Percentiles rank a stretch among this genome's conserved stretches.
phyloP scores from a whole-genome alignment of 345 rosid genomes.

The Arabidopsis thaliana region TAIR10.1 NC_003074.8:6041501-6042000 shows the following conservation, averaged over 20 bases:
- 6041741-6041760: constrained; percentile 76
- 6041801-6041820: neutral
- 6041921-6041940: constrained; percentile 20
- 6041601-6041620: neutral
- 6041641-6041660: constrained; percentile 47
- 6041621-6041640: constrained; percentile 1
- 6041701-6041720: constrained; percentile 69
- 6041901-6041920: constrained; percentile 3
- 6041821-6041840: neutral
- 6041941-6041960: constrained; percentile 41
- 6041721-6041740: constrained; percentile 61
- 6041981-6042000: constrained; percentile 53
- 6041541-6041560: constrained; percentile 57
- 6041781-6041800: constrained; percentile 1
- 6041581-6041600: neutral
- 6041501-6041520: constrained; percentile 65
- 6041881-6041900: constrained; percentile 2
- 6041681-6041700: constrained; percentile 63
- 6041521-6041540: constrained; percentile 78
- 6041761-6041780: constrained; percentile 81
- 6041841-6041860: neutral
- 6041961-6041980: constrained; percentile 67
- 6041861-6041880: constrained; percentile 4
- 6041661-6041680: constrained; percentile 84
- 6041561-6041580: constrained; percentile 55